These are phyloP conservation scores for Trichoderma endophyticum DNA, from an alignment of 2,329 filamentous ascomycete genomes.

Conservation along the genomic window DNA sequence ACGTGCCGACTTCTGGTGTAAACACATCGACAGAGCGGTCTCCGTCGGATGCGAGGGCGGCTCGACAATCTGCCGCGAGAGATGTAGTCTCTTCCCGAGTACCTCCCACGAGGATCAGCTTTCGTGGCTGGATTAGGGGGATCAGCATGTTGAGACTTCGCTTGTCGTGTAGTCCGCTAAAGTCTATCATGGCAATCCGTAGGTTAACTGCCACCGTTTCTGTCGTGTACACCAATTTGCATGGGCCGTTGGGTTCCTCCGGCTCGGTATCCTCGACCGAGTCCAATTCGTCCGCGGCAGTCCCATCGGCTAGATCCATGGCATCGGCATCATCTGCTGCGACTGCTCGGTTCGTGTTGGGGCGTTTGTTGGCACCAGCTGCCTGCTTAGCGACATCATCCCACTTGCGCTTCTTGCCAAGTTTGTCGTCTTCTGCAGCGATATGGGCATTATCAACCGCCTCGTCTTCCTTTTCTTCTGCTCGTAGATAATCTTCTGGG, in stretches of 20 bases:
- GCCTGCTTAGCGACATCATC: slow-evolving; percentile 56
- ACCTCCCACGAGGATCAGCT: slow-evolving; percentile 88
- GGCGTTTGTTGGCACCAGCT: slow-evolving; percentile 55
- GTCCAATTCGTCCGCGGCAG: slow-evolving; percentile 54
- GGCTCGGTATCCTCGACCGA: slow-evolving; percentile 54
- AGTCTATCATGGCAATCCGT: slow-evolving; percentile 84
- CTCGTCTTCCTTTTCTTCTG: slow-evolving; percentile 82
- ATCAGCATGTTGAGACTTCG: slow-evolving; percentile 93
- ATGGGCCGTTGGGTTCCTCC: slow-evolving; percentile 60
- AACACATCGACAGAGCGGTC: slow-evolving; percentile 68
- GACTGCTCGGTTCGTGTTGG: slow-evolving; percentile 43
- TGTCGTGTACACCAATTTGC: slow-evolving; percentile 66
- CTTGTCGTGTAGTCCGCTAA: slow-evolving; percentile 87
- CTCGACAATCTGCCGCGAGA: slow-evolving; percentile 76
- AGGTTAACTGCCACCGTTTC: slow-evolving; percentile 66
- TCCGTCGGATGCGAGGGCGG: slow-evolving; percentile 53
- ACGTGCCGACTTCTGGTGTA: slow-evolving; percentile 69
- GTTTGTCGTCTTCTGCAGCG: slow-evolving; percentile 53
- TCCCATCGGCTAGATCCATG: slow-evolving; percentile 35
- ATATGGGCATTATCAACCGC: slow-evolving; percentile 49
- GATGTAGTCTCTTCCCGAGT: slow-evolving; percentile 72
- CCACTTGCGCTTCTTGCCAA: slow-evolving; percentile 95
- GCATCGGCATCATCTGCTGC: slow-evolving; percentile 47
- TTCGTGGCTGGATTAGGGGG: slow-evolving; percentile 87
- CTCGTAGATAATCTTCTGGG: slow-evolving; percentile 88